phyloP scores from a whole-genome alignment of 305 asterid species.

The Solanum aculeatissimum region DNA sequence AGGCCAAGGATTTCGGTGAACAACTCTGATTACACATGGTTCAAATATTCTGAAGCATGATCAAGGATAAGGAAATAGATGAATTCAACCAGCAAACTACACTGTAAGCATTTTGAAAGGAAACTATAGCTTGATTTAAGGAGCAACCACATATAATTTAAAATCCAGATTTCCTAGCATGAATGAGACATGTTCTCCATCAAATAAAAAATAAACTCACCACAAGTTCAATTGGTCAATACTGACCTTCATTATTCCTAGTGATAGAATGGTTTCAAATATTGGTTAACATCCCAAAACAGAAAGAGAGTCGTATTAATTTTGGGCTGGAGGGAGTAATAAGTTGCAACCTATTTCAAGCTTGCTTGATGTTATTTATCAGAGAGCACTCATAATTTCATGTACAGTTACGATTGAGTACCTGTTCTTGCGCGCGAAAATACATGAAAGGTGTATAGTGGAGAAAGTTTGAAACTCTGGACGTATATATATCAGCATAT shows the following conservation, averaged over 20 bases:
- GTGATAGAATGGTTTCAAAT: neutral
- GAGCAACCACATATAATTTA: neutral
- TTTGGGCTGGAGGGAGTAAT: neutral
- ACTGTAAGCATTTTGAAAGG: neutral
- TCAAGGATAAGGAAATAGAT: neutral
- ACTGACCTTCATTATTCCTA: neutral
- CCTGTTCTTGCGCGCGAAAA: constrained; percentile 89
- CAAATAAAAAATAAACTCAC: neutral
- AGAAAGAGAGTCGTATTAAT: neutral
- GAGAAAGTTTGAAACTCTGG: constrained; percentile 86
- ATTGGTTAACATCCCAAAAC: neutral
- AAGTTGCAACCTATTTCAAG: neutral
- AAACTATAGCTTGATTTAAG: neutral
- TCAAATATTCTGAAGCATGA: neutral
- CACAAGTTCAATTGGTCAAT: neutral
- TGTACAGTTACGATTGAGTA: neutral
- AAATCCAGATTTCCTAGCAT: neutral
- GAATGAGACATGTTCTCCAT: neutral
- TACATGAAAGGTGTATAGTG: constrained; percentile 89
- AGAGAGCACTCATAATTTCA: neutral
- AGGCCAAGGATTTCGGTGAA: neutral
- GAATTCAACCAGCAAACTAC: neutral
- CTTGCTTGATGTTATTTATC: neutral
- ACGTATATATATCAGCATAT: constrained; percentile 90
- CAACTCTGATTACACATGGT: neutral